Evolutionary conservation across 1,284 basidiomycete species (phyloP).

Genomic region (Ganoderma meredithae): DNA sequence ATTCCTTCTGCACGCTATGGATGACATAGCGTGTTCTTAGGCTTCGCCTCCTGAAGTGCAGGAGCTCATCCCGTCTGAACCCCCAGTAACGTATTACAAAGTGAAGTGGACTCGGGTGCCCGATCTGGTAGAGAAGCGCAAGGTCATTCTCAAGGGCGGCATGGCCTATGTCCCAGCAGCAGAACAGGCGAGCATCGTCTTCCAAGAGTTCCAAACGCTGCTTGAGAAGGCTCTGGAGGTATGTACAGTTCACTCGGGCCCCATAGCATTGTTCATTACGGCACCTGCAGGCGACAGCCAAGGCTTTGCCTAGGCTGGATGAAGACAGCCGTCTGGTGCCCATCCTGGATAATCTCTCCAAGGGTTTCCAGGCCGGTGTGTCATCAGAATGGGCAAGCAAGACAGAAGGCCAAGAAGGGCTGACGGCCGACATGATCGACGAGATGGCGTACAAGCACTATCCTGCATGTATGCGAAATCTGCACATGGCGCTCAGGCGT

Average conservation of each 20-base stretch:
- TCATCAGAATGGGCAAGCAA: constrained; percentile 81
- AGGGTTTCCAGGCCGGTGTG: constrained; percentile 93
- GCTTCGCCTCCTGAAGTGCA: constrained; percentile 23
- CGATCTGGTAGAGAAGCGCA: constrained; percentile 89
- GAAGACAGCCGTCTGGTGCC: constrained; percentile 95
- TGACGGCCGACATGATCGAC: constrained; percentile 96
- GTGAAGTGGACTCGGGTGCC: constrained; percentile 92
- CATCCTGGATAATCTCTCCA: constrained; percentile 91
- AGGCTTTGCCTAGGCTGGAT: constrained; percentile 91
- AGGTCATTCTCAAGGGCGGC: constrained; percentile 82
- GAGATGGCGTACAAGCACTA: constrained; percentile 89
- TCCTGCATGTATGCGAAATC: constrained; percentile 94
- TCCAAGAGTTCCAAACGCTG: constrained; percentile 85
- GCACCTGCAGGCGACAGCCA: constrained; percentile 78
- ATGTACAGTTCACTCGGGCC: constrained; percentile 30
- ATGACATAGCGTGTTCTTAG: constrained; percentile 5
- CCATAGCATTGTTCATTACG: constrained; percentile 15
- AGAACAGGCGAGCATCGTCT: constrained; percentile 89
- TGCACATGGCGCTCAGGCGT: constrained; percentile 82
- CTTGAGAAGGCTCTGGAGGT: constrained; percentile 88
- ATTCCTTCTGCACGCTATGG: neutral
- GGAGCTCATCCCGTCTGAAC: constrained; percentile 39
- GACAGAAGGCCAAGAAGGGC: constrained; percentile 61
- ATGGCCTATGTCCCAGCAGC: constrained; percentile 90
- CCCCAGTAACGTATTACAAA: constrained; percentile 72